Evolutionary conservation across 352 stramenopile species (phyloP), one percentile per base, ranked within the genome.

Genomic region (Bremia lactucae): DNA sequence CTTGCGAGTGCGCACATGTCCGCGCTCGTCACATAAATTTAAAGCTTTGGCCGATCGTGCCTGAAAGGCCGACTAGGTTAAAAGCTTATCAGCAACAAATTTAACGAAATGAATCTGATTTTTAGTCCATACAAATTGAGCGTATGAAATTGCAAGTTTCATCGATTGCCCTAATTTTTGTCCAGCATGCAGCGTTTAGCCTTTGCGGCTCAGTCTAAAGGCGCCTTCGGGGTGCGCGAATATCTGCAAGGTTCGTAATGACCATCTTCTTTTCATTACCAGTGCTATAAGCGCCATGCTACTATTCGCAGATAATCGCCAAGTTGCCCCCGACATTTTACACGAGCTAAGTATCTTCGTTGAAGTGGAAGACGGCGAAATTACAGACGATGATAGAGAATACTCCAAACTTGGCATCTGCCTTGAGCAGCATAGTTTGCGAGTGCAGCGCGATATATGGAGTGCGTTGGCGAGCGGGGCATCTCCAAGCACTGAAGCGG

Each of bases 391-490:
- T n/a, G 22, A 42, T 19, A 11, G 11, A n/a, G 28, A 18, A 2
- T 20, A 2, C 41, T 24, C 33, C 36, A 43, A 52, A 18, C 52
- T 66, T 18, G 65, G 68, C 0, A 34, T 87, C 0, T 35, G 54
- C 6, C 51, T 87, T 23, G 69, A 87, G 31, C 42, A 62, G 19
- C 34, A 79, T 25, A 31, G 55, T 6, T 20, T 73, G 16, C 18
- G 39, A 14, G 60, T 58, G 3, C 74, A 87, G 41, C 69, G 74
- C 0, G 65, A 80, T 23, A 51, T 82, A 15, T 87, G 69, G 72
- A 81, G 69, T 29, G 67, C 68, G 22, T 46, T 84, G 18, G 60
- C 62, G 8, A 68, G 57, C 20, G 28, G 42, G 21, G 55, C 47
- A 15, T 52, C 45, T 31, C 40, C 41, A 0, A 35, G 20, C n/a